Base-by-base conservation (phyloP, 441 rosid genomes). In the Hura crepitans region DNA sequence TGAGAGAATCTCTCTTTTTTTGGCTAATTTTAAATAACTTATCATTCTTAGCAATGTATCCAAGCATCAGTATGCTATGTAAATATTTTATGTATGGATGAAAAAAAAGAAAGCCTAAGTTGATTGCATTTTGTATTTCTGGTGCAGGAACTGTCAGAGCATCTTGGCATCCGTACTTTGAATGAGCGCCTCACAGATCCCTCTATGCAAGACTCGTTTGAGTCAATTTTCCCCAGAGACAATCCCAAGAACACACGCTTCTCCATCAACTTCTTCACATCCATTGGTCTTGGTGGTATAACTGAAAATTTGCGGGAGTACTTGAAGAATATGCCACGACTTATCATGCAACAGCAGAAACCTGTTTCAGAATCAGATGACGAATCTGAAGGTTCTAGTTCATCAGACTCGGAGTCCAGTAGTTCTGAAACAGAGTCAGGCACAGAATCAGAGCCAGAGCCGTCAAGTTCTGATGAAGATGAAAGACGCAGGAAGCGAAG, bases 281-380 rank as follows among this genome's bases (percentile, higher is more conserved):
- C 96, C 39, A 87, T 89, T 76, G 97, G 97, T 42, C 93, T 94
- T 18, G 98, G 94, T 79, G 98, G 96, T 18, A 86, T 94, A 72
- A 94, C 97, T 5, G 97, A 92, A 75, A 91, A 80, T 69, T 80
- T 89, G 65, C 88, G 93, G 0, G 96, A 88, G 73, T 89, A 93
- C 73, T 62, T 89, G 75, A 91, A 91, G 91, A 91, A 93, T 82
- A 86, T 93, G 98, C 98, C 97, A 0, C 78, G 93, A 33, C 93
- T 92, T 62, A 89, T 93, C 75, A 88, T 89, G 97, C 93, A 89
- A 81, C 97, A 87, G 65, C 92, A 89, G 68, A 80, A 84, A 72
- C 81, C 77, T 47, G 81, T 58, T 30, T 77, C 85, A 1, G 85
- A 58, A 25, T 42, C 76, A 7, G 81, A 66, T 31, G 76, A 74